Evolutionary conservation across 2,329 filamentous ascomycete species (phyloP), one percentile per base, ranked within the genome.

Genomic region (Sporothrix brunneoviolacea): DNA sequence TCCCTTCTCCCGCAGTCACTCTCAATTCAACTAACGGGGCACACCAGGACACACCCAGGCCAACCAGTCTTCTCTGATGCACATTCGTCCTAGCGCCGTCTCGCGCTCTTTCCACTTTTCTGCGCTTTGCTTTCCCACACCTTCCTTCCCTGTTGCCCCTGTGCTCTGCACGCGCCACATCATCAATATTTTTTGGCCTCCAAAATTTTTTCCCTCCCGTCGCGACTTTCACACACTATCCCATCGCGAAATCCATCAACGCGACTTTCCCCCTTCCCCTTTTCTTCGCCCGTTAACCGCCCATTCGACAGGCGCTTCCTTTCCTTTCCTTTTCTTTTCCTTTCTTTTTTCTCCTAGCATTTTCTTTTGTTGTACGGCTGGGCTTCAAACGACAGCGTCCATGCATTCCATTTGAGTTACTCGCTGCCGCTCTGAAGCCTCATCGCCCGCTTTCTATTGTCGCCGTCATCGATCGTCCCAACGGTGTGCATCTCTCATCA

Each of bases 221-320:
- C 49, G 49, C 49, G 42, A 39, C 40, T 38, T 18, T 52, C 46
- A 53, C 40, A 35, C 39, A 36, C 44, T 19, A 39, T 38, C 38
- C 39, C 51, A 52, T 53, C 45, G 51, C 51, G 51, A 49, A 37
- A 46, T 22, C 32, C 41, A 52, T 52, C 51, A 53, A 48, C 51
- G 51, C 46, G 51, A 53, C 41, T 15, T 24, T 21, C 40, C 30
- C 44, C 21, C 22, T n/a, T 43, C 28, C 21, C 27, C 24, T 45
- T 50, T 21, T 15, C 33, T 24, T 18, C 24, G 21, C 33, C 28
- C 16, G 44, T 35, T 42, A n/a, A 48, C 35, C 43, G 36, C 47
- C 22, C 37, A 50, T 42, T n/a, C 47, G 18, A 28, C n/a, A 27
- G 43, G 37, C 48, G 48, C 35, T 27, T 48, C 32, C 35, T 44